A percentile compares a stretch with the other conserved stretches of the same genome.
Conservation (phyloP, 1,139 yeast species). For the Schizosaccharomyces versatilis region DNA sequence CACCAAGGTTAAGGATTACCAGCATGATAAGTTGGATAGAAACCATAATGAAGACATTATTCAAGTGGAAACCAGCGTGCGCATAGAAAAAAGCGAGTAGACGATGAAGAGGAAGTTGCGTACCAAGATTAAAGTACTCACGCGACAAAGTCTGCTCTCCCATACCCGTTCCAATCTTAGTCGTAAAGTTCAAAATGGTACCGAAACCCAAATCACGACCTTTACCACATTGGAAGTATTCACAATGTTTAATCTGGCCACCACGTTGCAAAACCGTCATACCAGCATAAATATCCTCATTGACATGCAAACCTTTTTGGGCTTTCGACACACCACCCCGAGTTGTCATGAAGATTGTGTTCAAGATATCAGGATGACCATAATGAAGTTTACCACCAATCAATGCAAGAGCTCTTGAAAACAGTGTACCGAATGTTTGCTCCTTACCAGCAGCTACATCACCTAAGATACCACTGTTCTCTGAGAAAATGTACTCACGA, state of each 20-base stretch:
- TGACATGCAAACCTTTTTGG: slow-evolving; percentile 92
- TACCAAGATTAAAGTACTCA: slow-evolving; percentile 91
- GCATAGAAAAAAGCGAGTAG: slow-evolving; percentile 95
- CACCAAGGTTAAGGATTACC: slow-evolving; percentile 72
- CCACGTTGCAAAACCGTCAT: slow-evolving; percentile 95
- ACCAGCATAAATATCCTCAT: slow-evolving; percentile 99
- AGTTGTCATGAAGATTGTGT: slow-evolving; percentile 81
- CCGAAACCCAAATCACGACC: slow-evolving; percentile 99
- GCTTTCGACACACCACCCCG: slow-evolving; percentile 99
- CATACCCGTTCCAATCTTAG: slow-evolving; percentile 99
- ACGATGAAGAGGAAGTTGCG: slow-evolving; percentile 90
- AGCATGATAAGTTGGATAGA: slow-evolving; percentile 84
- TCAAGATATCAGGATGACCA: slow-evolving; percentile 98
- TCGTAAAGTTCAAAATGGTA: slow-evolving; percentile 91
- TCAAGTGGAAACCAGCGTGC: slow-evolving; percentile 97
- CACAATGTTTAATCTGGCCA: slow-evolving; percentile 97
- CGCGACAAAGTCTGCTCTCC: slow-evolving; percentile 98
- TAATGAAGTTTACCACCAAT: slow-evolving; percentile 97
- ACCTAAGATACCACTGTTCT: slow-evolving; percentile 95
- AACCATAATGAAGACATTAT: slow-evolving; percentile 82
- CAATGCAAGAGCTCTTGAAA: slow-evolving; percentile 92
- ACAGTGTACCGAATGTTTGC: slow-evolving; percentile 95
- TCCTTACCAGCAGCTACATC: slow-evolving; percentile 99
- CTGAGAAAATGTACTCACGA: slow-evolving; percentile 96
- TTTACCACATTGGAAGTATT: slow-evolving; percentile 98